Evolutionary conservation across 1,284 basidiomycete species (phyloP).

Genomic region (Leccinum colubrinum): DNA sequence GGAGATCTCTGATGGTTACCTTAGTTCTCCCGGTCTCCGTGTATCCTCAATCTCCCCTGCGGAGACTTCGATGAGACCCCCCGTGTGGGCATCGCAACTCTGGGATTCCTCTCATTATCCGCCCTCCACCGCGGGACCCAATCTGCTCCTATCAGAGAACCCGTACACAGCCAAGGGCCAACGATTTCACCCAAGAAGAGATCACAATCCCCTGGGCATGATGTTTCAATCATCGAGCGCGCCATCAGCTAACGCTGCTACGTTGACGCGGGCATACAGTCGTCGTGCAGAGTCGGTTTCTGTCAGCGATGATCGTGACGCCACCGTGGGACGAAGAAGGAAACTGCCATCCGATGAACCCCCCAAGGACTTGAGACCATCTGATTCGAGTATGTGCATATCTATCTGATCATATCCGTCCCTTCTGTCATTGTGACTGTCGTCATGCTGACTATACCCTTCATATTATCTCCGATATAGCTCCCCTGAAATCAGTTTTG

Average conservation of each 20-base stretch:
- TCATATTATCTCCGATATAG: slow-evolving; percentile 32
- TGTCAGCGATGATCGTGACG: slow-evolving; percentile 62
- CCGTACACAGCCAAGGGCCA: slow-evolving; percentile 31
- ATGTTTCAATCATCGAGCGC: slow-evolving; percentile 78
- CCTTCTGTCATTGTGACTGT: slow-evolving; percentile 24
- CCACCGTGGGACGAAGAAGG: slow-evolving; percentile 66
- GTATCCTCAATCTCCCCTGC: slow-evolving; percentile 56
- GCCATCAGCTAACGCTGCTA: slow-evolving; percentile 46
- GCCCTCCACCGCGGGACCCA: slow-evolving; percentile 36
- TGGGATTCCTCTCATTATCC: slow-evolving; percentile 44
- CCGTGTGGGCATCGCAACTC: slow-evolving; percentile 62
- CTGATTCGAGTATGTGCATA: slow-evolving; percentile 30
- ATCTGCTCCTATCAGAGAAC: slow-evolving; percentile 44
- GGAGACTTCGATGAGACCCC: slow-evolving; percentile 52
- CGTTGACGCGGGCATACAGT: slow-evolving; percentile 55
- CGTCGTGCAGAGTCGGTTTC: slow-evolving; percentile 64
- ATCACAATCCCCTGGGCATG: slow-evolving; percentile 51
- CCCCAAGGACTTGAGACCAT: slow-evolving; percentile 31
- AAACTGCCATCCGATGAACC: slow-evolving; percentile 47
- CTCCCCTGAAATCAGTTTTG: slow-evolving; percentile 65
- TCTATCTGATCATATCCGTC: slow-evolving; percentile 30
- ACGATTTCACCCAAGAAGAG: slow-evolving; percentile 37
- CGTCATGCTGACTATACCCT: slow-evolving; percentile 22
- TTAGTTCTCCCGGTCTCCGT: slow-evolving; percentile 35
- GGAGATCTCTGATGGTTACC: slow-evolving; percentile 44